Evolutionary conservation across 192 early-diverging fungal genomes (phyloP).

Genomic region (Backusella liffmaniae): DNA sequence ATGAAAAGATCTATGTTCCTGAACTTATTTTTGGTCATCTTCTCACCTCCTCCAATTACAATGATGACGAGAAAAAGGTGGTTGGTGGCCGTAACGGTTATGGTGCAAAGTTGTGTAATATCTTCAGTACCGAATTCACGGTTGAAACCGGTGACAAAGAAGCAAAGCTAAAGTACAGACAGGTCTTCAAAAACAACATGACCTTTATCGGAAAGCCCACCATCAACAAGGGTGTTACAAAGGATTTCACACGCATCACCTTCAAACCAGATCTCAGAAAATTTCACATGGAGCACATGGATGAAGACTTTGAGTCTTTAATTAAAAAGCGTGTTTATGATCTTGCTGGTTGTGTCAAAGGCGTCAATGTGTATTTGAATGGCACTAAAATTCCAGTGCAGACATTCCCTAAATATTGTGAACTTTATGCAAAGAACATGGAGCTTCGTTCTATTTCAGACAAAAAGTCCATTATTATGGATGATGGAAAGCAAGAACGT

Average conservation of each 20-base stretch:
- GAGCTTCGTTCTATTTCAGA: slow-evolving; percentile 29
- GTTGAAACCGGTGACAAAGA: slow-evolving; percentile 87
- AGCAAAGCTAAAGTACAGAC: slow-evolving; percentile 72
- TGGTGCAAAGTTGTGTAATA: slow-evolving; percentile 95
- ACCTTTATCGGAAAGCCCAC: slow-evolving; percentile 67
- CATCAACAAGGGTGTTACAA: slow-evolving; percentile 63
- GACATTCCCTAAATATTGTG: slow-evolving; percentile 88
- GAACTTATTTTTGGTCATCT: slow-evolving; percentile 98
- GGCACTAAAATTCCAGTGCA: slow-evolving; percentile 79
- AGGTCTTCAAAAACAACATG: slow-evolving; percentile 94
- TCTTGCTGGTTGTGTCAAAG: slow-evolving; percentile 81
- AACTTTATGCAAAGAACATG: slow-evolving; percentile 60
- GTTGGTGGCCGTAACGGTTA: slow-evolving; percentile 96
- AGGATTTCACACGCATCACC: slow-evolving; percentile 89
- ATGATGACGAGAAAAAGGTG: slow-evolving; percentile 92
- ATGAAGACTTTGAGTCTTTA: slow-evolving; percentile 84
- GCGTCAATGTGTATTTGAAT: slow-evolving; percentile 87
- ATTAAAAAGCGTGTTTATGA: slow-evolving; percentile 94
- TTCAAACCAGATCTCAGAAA: slow-evolving; percentile 92
- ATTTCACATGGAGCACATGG: slow-evolving; percentile 86
- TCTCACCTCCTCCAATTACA: slow-evolving; percentile 95
- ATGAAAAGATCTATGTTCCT: slow-evolving; percentile 89
- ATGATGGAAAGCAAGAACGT: slow-evolving; percentile 67
- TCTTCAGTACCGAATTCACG: slow-evolving; percentile 91
- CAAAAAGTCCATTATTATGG: slow-evolving; percentile 64